Conservation (phyloP, 2,329 filamentous ascomycete genomes). For the Metarhizium guizhouense region DNA sequence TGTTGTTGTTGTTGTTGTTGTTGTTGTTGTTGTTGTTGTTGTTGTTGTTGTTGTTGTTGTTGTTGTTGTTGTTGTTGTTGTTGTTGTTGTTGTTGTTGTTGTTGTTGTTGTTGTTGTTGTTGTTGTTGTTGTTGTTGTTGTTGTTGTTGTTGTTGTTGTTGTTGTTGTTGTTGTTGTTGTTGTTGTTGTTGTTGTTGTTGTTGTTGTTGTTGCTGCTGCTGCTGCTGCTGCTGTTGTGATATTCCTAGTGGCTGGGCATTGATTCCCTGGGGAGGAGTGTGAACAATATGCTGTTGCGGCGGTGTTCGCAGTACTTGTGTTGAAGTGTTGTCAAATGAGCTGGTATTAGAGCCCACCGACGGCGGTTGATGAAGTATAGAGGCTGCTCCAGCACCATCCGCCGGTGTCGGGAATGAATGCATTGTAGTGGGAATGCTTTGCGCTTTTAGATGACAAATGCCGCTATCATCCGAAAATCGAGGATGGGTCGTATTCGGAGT, state of each 20-base stretch:
- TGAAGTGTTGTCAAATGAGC: conserved; percentile 6
- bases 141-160: conserved; percentile 25
- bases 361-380: conserved; percentile 2
- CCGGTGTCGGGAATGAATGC: conserved; percentile 8
- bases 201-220: conserved; percentile 9
- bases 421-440: conserved; percentile 5
- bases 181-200: conserved; percentile 23
- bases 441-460: neutral
- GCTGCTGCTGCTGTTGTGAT: conserved; percentile 12
- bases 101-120: conserved; percentile 14
- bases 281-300: conserved; percentile 8
- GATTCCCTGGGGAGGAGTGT: conserved; percentile 5
- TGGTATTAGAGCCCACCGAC: conserved; percentile 2
- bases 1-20: conserved; percentile 10
- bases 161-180: conserved; percentile 23
- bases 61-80: conserved; percentile 17
- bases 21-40: conserved; percentile 18
- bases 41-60: conserved; percentile 8
- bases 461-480: neutral
- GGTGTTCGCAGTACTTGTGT: conserved; percentile 5
- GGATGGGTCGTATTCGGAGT: neutral
- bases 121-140: conserved; percentile 26
- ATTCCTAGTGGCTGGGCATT: conserved; percentile 14
- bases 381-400: neutral
- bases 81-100: conserved; percentile 9